Evolutionary conservation across 345 rosid genomes (phyloP).

Genomic region (Noccaea bulbosa): DNA sequence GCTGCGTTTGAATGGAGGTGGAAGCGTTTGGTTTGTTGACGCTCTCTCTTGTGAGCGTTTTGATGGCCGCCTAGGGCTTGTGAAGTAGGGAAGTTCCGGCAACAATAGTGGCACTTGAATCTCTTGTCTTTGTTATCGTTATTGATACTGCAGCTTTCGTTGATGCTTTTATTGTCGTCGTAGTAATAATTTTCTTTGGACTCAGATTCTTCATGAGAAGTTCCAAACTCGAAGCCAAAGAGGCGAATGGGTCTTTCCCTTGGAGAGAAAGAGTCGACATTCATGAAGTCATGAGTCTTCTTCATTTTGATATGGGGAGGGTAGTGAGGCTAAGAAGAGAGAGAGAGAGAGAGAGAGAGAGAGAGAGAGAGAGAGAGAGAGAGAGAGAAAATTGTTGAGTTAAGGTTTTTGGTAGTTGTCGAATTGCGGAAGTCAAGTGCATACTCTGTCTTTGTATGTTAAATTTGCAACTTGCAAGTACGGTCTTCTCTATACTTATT

Average conservation of each 20-base stretch:
- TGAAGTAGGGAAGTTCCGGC: conserved; percentile 49
- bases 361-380: conserved; percentile 11
- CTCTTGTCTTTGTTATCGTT: conserved; percentile 41
- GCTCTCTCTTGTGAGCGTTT: conserved; percentile 61
- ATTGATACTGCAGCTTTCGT: background rate
- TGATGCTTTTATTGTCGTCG: conserved; percentile 13
- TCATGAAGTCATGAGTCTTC: conserved; percentile 66
- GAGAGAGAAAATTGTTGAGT: conserved; percentile 7
- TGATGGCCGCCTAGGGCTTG: conserved; percentile 67
- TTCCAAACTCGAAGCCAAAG: conserved; percentile 67
- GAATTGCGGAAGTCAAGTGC: conserved; percentile 25
- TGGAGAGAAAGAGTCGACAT: conserved; percentile 57
- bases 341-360: conserved; percentile 3
- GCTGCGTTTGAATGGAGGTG: conserved; percentile 44
- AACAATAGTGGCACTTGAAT: conserved; percentile 57
- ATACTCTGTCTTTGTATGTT: conserved; percentile 24
- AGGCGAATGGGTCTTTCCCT: conserved; percentile 61
- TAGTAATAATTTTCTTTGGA: conserved; percentile 10
- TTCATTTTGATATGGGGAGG: conserved; percentile 30
- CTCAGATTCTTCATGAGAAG: conserved; percentile 36
- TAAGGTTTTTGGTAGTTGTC: conserved; percentile 9
- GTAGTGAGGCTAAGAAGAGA: conserved; percentile 1
- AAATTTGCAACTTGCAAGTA: conserved; percentile 37
- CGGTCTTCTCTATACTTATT: conserved; percentile 32
- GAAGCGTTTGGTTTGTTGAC: conserved; percentile 52